phyloP scores from a whole-genome alignment of 495 filamentous ascomycete genomes.

The Penicillium paxilli region DNA sequence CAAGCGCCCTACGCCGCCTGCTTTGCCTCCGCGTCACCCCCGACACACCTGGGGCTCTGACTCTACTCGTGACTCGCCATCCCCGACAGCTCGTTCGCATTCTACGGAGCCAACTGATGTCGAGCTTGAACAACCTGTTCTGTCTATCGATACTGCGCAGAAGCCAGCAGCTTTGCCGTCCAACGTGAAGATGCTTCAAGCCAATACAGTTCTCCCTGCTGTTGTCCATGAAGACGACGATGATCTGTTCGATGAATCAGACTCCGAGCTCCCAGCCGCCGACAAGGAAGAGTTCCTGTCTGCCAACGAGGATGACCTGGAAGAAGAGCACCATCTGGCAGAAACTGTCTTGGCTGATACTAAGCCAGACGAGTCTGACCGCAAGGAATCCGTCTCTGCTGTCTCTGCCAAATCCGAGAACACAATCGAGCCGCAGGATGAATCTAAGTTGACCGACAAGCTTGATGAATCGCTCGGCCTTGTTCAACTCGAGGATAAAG shows the following conservation, averaged over 20 bases:
- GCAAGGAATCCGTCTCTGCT: not conserved
- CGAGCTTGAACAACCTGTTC: constrained; percentile 6
- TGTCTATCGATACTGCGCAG: constrained; percentile 7
- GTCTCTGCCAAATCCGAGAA: not conserved
- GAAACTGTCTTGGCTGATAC: too few species aligned
- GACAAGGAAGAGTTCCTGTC: constrained; percentile 52
- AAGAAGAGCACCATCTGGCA: not conserved
- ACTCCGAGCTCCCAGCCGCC: constrained; percentile 11
- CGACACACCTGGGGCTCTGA: constrained; percentile 35
- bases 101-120: constrained; percentile 23
- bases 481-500: not conserved
- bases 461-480: not conserved
- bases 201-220: constrained; percentile 9
- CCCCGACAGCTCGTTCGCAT: constrained; percentile 27
- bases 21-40: constrained; percentile 63
- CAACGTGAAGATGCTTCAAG: constrained; percentile 22
- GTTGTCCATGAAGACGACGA: constrained; percentile 23
- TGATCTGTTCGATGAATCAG: constrained; percentile 22
- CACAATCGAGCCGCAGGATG: not conserved
- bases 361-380: not conserved
- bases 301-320: constrained; percentile 24
- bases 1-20: constrained; percentile 66
- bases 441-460: not conserved
- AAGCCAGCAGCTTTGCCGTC: constrained; percentile 18
- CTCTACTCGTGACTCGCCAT: constrained; percentile 26